phyloP scores from a whole-genome alignment of 176 grass and related monocot genomes.

The Carex cristatella region DNA sequence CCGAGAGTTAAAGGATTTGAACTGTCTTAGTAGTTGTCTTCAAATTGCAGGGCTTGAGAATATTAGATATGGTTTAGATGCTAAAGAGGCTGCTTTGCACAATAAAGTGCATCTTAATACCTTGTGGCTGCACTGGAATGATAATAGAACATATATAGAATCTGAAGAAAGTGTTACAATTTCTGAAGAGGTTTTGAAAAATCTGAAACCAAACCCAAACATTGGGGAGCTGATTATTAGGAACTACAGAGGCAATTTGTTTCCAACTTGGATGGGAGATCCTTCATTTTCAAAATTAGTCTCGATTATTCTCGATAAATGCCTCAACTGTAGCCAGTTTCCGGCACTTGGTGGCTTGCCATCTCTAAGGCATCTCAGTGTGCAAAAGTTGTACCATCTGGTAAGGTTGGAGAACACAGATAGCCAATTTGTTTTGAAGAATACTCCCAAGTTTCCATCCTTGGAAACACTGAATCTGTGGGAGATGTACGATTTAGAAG shows the following conservation, averaged over 20 bases:
- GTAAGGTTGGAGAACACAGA: too few relatives aligned
- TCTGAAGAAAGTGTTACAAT: too few relatives aligned
- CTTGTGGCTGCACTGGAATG: too few relatives aligned
- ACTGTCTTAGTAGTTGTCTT: not conserved
- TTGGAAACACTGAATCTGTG: not conserved
- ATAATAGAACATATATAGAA: too few relatives aligned
- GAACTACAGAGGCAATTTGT: constrained; percentile 20
- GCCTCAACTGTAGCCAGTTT: constrained; percentile 25
- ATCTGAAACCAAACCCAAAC: too few relatives aligned
- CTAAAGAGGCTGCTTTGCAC: not conserved
- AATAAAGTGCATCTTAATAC: too few relatives aligned
- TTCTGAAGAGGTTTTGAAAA: too few relatives aligned
- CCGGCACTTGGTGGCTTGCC: constrained; percentile 12
- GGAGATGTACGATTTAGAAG: not conserved
- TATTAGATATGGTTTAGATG: not conserved
- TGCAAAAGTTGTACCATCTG: constrained; percentile 9
- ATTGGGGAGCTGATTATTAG: constrained; percentile 21
- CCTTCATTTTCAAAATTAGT: constrained; percentile 21
- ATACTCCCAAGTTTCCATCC: not conserved
- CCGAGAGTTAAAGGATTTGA: not conserved
- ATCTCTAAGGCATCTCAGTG: constrained; percentile 17
- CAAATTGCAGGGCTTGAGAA: not conserved
- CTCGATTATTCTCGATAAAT: constrained; percentile 12
- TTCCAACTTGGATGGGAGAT: constrained; percentile 24
- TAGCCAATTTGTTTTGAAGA: too few relatives aligned